These are phyloP conservation scores for Fusarium zealandicum DNA, from an alignment of 2,329 filamentous ascomycete species.

Conservation along the genomic window DNA sequence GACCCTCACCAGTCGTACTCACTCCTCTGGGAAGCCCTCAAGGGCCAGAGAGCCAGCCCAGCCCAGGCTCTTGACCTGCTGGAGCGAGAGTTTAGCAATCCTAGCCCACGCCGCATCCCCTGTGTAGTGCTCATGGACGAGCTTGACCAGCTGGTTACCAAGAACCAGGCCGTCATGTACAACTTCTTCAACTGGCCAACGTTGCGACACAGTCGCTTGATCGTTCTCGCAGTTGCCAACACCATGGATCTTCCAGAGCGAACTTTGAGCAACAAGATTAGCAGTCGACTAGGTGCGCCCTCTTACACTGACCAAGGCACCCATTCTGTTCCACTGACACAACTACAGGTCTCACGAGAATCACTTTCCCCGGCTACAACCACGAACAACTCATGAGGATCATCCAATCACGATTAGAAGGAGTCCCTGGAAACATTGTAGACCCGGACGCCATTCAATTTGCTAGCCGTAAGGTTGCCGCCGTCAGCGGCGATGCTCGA, in stretches of 20 bases:
- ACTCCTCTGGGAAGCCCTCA: conserved; percentile 93
- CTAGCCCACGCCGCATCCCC: conserved; percentile 87
- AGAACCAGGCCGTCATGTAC: conserved; percentile 99
- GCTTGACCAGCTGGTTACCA: conserved; percentile 95
- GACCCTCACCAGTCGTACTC: conserved; percentile 97
- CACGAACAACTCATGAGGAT: conserved; percentile 98
- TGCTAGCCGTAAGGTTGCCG: conserved; percentile 93
- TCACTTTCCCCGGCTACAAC: conserved; percentile 96
- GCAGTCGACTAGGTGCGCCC: conserved; percentile 74
- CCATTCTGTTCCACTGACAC: conserved; percentile 1
- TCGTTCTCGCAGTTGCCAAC: conserved; percentile 96
- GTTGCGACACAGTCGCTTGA: conserved; percentile 86
- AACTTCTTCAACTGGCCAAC: conserved; percentile 99
- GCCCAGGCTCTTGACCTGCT: conserved; percentile 90
- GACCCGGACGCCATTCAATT: conserved; percentile 95
- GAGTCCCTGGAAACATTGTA: conserved; percentile 87
- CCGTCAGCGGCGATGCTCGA: conserved; percentile 92
- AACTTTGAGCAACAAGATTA: conserved; percentile 98
- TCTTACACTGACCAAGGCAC: not conserved
- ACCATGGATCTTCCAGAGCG: conserved; percentile 98
- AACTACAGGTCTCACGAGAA: conserved; percentile 75
- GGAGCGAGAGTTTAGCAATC: conserved; percentile 90
- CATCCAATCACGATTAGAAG: conserved; percentile 90
- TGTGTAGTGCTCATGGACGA: conserved; percentile 99
- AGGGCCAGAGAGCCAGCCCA: conserved; percentile 90